Evolutionary conservation across 805 yeast genomes (phyloP).

Genomic region (Barnettozyma salicaria): DNA sequence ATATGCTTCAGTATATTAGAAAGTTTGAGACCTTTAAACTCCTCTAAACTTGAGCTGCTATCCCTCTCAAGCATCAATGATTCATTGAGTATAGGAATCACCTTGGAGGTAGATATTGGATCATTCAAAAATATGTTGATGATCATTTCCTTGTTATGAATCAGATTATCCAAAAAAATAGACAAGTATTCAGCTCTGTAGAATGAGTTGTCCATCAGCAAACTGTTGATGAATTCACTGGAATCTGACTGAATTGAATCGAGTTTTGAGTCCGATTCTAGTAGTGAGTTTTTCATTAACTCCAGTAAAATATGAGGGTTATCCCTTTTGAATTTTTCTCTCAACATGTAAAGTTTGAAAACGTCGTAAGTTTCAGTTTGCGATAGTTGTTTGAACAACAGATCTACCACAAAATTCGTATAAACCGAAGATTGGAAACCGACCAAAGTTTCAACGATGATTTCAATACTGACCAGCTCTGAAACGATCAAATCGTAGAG

Average conservation of each 20-base stretch:
- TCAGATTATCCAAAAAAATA: conserved; percentile 16
- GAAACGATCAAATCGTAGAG: conserved; percentile 33
- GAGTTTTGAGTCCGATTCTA: conserved; percentile 11
- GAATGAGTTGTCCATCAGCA: conserved; percentile 16
- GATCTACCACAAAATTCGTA: conserved; percentile 17
- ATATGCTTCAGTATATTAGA: conserved; percentile 17
- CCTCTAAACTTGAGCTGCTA: too few species aligned
- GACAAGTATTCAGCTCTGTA: conserved; percentile 19
- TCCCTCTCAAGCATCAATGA: conserved; percentile 3
- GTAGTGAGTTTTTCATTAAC: conserved; percentile 14
- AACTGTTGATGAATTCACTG: conserved; percentile 19
- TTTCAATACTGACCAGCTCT: conserved; percentile 31
- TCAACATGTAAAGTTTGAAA: conserved; percentile 20
- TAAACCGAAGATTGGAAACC: conserved; percentile 19
- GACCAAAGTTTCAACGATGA: conserved; percentile 30
- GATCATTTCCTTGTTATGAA: conserved; percentile 12
- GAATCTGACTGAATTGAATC: conserved; percentile 24
- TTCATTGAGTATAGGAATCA: conserved; percentile 11
- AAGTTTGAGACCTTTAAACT: neutral
- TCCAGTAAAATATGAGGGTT: conserved; percentile 17
- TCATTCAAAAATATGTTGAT: conserved; percentile 7
- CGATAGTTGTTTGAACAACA: conserved; percentile 19
- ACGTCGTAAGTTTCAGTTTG: conserved; percentile 14
- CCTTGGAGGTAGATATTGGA: neutral
- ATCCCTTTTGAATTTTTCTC: conserved; percentile 17